Percentiles rank a stretch among this genome's conserved stretches.
phyloP scores from a whole-genome alignment of 805 yeast species.

The Candida dendrica region DNA sequence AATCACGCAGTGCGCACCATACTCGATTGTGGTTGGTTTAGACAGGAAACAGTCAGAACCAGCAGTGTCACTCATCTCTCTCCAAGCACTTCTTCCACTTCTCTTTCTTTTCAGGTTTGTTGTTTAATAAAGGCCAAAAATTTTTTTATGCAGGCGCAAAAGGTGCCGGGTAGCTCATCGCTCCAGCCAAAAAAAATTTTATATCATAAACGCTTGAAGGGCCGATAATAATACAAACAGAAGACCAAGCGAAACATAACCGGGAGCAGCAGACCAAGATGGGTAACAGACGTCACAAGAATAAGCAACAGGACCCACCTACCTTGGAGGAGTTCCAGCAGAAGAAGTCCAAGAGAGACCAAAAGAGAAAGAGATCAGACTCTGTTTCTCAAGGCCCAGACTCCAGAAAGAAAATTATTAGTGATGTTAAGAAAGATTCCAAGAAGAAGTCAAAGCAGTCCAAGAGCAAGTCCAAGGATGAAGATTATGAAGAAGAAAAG shows the following conservation, averaged over 20 bases:
- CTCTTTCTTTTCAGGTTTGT: not conserved
- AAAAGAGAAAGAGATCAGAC: constrained; percentile 27
- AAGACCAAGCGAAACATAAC: not conserved
- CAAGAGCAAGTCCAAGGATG: constrained; percentile 13
- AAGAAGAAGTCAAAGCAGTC: no score
- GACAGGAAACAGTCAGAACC: not conserved
- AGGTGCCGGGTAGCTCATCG: not conserved
- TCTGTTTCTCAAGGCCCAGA: constrained; percentile 20
- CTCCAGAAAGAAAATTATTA: not conserved
- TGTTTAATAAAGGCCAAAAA: not conserved
- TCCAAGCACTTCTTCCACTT: no score
- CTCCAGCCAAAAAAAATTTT: not conserved
- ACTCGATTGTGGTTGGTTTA: constrained; percentile 11
- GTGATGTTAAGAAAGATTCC: not conserved
- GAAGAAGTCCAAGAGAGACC: constrained; percentile 32
- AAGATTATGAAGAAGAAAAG: constrained; percentile 9
- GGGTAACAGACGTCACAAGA: constrained; percentile 87
- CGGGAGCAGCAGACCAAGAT: constrained; percentile 25
- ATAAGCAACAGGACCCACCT: constrained; percentile 92
- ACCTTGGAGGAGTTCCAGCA: constrained; percentile 74
- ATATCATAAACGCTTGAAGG: not conserved
- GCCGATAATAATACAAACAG: no score
- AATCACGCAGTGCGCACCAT: constrained; percentile 42
- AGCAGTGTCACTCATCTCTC: not conserved
- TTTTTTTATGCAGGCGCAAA: not conserved